A percentile compares a stretch with the other conserved stretches of the same genome.
Evolutionary conservation across 2,329 filamentous ascomycete genomes (phyloP).

Genomic region (Aureobasidium sp.): DNA sequence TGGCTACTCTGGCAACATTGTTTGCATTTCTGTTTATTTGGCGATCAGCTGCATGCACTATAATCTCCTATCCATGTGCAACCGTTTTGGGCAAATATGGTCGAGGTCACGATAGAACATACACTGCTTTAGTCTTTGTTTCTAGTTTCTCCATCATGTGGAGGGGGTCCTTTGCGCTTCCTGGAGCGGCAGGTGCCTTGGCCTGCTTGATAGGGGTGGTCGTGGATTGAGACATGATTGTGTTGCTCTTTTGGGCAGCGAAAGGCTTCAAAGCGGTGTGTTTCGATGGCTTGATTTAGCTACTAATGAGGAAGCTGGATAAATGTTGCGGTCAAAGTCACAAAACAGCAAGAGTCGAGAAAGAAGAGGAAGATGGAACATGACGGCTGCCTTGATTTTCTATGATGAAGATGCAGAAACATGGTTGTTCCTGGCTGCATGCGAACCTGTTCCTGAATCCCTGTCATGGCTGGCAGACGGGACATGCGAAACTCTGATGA

Average conservation of each 20-base stretch:
- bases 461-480: conserved; percentile 8
- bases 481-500: not conserved
- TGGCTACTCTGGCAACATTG: conserved; percentile 29
- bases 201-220: conserved; percentile 17
- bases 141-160: conserved; percentile 28
- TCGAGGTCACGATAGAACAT: not conserved
- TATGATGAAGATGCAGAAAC: not conserved
- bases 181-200: conserved; percentile 9
- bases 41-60: not conserved
- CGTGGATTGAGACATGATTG: conserved; percentile 5
- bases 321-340: not conserved
- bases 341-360: not conserved
- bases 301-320: not conserved
- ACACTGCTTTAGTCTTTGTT: conserved; percentile 25
- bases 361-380: not conserved
- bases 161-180: conserved; percentile 20
- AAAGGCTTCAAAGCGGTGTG: not conserved
- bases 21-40: conserved; percentile 24
- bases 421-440: not conserved
- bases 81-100: not conserved
- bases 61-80: not conserved
- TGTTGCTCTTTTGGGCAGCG: too few relatives aligned
- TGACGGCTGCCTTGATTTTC: not conserved
- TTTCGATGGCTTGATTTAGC: not conserved
- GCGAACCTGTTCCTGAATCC: conserved; percentile 1